These are phyloP conservation scores for Gentiana straminea DNA, from an alignment of 257 asterid species.

Conservation along the genomic window DNA sequence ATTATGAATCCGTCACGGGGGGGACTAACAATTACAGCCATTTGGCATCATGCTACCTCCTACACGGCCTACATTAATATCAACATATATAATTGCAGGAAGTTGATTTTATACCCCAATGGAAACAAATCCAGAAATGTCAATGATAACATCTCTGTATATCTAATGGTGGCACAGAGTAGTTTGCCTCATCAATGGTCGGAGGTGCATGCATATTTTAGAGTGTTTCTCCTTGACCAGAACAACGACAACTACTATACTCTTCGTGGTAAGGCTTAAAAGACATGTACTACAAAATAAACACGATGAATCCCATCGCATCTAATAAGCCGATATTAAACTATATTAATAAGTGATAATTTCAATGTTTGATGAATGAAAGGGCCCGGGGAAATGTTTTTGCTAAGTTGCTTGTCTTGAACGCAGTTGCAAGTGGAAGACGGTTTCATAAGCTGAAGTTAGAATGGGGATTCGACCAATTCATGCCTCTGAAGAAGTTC, in stretches of 20 bases:
- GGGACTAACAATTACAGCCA: too few relatives aligned
- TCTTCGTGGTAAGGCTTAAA: slow-evolving; percentile 29
- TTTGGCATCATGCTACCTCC: neutral
- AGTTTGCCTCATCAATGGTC: slow-evolving; percentile 27
- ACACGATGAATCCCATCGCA: too few relatives aligned
- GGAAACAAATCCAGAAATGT: slow-evolving; percentile 56
- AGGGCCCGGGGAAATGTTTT: too few relatives aligned
- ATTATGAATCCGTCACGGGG: too few relatives aligned
- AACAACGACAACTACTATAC: slow-evolving; percentile 41
- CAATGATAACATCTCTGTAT: slow-evolving; percentile 40
- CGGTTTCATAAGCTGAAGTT: slow-evolving; percentile 42
- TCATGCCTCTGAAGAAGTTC: slow-evolving; percentile 36
- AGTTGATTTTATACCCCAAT: slow-evolving; percentile 46
- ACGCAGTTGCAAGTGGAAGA: slow-evolving; percentile 30
- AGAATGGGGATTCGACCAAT: slow-evolving; percentile 50
- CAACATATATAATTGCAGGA: slow-evolving; percentile 26
- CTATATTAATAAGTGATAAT: too few relatives aligned
- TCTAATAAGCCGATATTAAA: too few relatives aligned
- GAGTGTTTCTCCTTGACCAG: slow-evolving; percentile 53
- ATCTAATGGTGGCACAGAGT: slow-evolving; percentile 32
- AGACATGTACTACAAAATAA: neutral
- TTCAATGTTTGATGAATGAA: too few relatives aligned
- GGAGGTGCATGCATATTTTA: slow-evolving; percentile 45
- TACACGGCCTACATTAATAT: neutral
- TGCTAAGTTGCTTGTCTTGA: slow-evolving; percentile 5